Conservation (phyloP, 345 rosid species). For the Moricandia arvensis region DNA sequence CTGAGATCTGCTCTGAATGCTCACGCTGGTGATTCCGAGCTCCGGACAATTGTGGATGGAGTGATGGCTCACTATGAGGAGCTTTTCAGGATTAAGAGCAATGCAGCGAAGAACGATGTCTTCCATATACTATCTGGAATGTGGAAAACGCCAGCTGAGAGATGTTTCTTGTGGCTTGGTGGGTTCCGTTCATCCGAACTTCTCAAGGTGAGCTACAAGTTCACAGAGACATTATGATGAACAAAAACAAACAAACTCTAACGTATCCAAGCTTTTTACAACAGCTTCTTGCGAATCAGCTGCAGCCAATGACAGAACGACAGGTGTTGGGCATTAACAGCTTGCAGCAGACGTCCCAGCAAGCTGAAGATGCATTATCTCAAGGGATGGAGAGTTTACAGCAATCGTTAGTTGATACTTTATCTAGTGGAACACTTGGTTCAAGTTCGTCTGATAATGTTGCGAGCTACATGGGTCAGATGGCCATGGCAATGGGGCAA, state of each 20-base stretch:
- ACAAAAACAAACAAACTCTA: constrained; percentile 1
- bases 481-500: constrained; percentile 99
- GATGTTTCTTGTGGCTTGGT: constrained; percentile 95
- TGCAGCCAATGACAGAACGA: constrained; percentile 90
- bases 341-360: constrained; percentile 88
- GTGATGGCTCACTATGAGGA: constrained; percentile 70
- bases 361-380: constrained; percentile 89
- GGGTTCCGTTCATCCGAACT: constrained; percentile 95
- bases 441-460: constrained; percentile 78
- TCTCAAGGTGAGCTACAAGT: constrained; percentile 60
- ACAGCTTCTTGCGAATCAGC: constrained; percentile 78
- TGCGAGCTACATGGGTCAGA: constrained; percentile 97
- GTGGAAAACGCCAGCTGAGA: constrained; percentile 98
- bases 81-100: constrained; percentile 72
- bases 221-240: background rate
- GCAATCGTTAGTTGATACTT: constrained; percentile 83
- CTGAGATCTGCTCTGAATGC: constrained; percentile 87
- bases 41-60: constrained; percentile 64
- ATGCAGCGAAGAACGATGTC: constrained; percentile 87
- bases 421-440: constrained; percentile 70
- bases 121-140: constrained; percentile 93
- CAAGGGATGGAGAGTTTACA: constrained; percentile 95
- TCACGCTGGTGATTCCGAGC: constrained; percentile 86
- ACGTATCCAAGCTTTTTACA: no score
- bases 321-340: constrained; percentile 62